phyloP scores from a whole-genome alignment of 306 rosid genomes.

The Trifolium subterraneum region DNA sequence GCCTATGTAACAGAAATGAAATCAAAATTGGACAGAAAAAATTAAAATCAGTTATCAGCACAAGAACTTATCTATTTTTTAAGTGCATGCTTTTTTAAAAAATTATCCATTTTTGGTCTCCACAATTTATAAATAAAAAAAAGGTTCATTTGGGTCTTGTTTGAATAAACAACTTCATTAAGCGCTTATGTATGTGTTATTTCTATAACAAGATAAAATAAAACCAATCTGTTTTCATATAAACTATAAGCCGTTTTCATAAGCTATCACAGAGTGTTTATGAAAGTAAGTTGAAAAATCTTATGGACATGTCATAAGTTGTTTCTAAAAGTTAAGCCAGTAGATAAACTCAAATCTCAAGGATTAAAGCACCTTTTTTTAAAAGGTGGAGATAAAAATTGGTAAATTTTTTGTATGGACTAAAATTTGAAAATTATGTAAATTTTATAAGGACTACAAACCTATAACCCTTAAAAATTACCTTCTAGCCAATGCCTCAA shows the following conservation, averaged over 20 bases:
- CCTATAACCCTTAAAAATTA: slow-evolving; percentile 26
- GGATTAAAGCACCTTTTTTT: too few relatives aligned
- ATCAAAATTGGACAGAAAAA: slow-evolving; percentile 5
- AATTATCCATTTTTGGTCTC: neutral
- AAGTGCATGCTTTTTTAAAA: too few relatives aligned
- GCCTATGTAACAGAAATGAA: slow-evolving; percentile 53
- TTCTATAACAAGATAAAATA: neutral
- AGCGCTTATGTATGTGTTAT: neutral
- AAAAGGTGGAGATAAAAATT: too few relatives aligned
- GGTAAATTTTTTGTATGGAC: too few relatives aligned
- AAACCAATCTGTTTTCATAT: neutral
- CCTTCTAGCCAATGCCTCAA: slow-evolving; percentile 93
- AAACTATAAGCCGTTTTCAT: neutral
- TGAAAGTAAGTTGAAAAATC: neutral
- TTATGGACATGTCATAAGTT: neutral
- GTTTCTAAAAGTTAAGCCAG: neutral
- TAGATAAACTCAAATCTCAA: too few relatives aligned
- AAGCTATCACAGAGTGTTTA: neutral
- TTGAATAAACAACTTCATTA: too few relatives aligned
- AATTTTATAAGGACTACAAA: too few relatives aligned
- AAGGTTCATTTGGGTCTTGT: too few relatives aligned
- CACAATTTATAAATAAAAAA: too few relatives aligned
- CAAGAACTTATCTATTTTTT: neutral
- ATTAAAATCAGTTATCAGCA: neutral
- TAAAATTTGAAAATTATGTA: too few relatives aligned